Evolutionary conservation across 768 basidiomycete genomes (phyloP), one percentile per base, ranked within the genome.

Genomic region (Coprinopsis marcescibilis): DNA sequence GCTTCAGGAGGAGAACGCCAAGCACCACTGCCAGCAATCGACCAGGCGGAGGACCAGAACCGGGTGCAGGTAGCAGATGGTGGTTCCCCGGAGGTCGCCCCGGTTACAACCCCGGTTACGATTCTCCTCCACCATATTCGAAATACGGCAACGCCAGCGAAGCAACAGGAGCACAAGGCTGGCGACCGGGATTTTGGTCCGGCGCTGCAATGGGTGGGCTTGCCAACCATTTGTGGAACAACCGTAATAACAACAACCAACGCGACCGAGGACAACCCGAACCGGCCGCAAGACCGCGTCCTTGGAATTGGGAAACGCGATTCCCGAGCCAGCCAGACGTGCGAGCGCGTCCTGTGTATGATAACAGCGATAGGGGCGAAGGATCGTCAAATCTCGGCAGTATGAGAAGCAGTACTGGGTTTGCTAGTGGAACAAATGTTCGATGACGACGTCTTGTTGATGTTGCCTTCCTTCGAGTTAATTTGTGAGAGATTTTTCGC

Each of bases 141-240:
- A 70, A 77, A 54, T 52, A 67, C 26, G 61, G 63, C 13, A 49
- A 57, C 4, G 59, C 52, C 41, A 44, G 55, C 49, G 44, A 39
- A 3, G 27, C 40, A 21, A 51, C 54, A 20, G 60, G 58, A 20
- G 64, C 64, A 46, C 52, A 52, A 33, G 67, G 68, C 25, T 81
- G 80, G 78, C 62, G 68, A 33, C 83, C 86, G 10, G 90, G 90
- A 2, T 93, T 95, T 60, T 93, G 83, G 86, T 83, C 86, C 1
- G 92, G 92, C 2, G 79, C 87, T 5, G 77, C 79, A 1, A 56
- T 85, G 1, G 93, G 89, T 5, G 84, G 83, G 20, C 60, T 86
- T 2, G 85, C 81, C 2, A 76, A 80, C 21, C 77, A 77, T 51
- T 55, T 81, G 2, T 67, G 72, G 64, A 82, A 74, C 57, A 62